phyloP scores from a whole-genome alignment of 2,329 filamentous ascomycete species.

The Colletotrichum sp. region DNA sequence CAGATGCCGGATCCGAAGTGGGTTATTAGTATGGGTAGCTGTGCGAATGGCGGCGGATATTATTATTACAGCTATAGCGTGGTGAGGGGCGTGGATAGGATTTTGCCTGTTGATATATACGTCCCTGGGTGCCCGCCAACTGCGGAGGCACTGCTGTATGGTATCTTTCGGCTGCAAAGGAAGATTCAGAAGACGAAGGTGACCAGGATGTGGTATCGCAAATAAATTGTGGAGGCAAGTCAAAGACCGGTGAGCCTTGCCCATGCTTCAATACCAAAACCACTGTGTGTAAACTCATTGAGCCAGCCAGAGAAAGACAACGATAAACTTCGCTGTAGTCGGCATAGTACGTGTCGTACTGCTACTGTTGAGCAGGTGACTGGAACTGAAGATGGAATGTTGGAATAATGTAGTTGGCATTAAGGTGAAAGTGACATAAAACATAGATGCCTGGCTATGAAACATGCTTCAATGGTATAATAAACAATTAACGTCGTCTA shows the following conservation, averaged over 20 bases:
- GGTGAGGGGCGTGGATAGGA: conserved; percentile 75
- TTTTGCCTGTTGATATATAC: conserved; percentile 82
- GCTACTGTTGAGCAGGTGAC: too few relatives aligned
- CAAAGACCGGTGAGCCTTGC: accelerated
- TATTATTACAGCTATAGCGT: conserved; percentile 85
- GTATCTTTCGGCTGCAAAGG: conserved; percentile 77
- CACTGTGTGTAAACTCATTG: too few relatives aligned
- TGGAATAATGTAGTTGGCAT: not conserved
- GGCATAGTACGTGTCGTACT: too few relatives aligned
- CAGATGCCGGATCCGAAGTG: conserved; percentile 93
- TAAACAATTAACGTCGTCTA: not conserved
- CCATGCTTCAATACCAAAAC: too few relatives aligned
- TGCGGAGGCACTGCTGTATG: conserved; percentile 67
- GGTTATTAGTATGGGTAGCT: conserved; percentile 85
- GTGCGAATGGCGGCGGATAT: conserved; percentile 84
- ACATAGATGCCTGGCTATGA: not conserved
- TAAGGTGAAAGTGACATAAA: not conserved
- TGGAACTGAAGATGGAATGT: not conserved
- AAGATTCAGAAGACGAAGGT: conserved; percentile 71
- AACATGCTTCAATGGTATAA: not conserved
- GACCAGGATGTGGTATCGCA: conserved; percentile 63
- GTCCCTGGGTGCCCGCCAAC: conserved; percentile 76
- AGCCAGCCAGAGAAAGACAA: too few relatives aligned
- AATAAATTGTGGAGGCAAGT: conserved; percentile 37
- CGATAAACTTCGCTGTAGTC: too few relatives aligned